A percentile compares a stretch with the other conserved stretches of the same genome.
These are phyloP conservation scores for Spinacia oleracea DNA, from an alignment of 179 eudicot genomes.

Conservation along the genomic window DNA sequence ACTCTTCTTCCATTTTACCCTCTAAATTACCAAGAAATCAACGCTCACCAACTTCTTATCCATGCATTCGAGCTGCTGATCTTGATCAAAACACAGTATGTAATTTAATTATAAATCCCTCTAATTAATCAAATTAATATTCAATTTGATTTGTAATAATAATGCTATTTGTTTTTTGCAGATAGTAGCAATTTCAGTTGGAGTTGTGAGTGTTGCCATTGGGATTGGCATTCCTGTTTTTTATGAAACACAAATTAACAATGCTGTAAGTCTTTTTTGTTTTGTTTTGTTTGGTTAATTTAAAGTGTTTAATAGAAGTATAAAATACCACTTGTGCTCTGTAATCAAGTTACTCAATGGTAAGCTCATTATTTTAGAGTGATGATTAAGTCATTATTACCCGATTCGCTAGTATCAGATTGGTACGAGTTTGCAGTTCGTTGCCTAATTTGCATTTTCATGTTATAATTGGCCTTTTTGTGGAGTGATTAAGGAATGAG, in stretches of 20 bases:
- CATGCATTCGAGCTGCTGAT: slow-evolving; percentile 72
- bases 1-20: slow-evolving; percentile 18
- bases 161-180: slow-evolving; percentile 27
- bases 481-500: no score
- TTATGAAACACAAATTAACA: slow-evolving; percentile 89
- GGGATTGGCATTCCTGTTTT: slow-evolving; percentile 93
- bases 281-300: neutral
- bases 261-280: slow-evolving; percentile 51
- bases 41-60: slow-evolving; percentile 45
- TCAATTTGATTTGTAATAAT: neutral
- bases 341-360: no score
- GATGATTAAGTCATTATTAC: no score
- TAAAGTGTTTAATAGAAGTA: no score
- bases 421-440: no score
- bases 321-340: no score
- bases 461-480: no score
- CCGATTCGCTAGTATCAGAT: no score
- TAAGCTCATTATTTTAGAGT: no score
- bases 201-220: slow-evolving; percentile 77
- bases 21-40: slow-evolving; percentile 36
- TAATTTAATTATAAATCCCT: no score
- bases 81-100: slow-evolving; percentile 82
- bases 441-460: no score
- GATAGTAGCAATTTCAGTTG: slow-evolving; percentile 84
- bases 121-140: neutral